Conservation (phyloP, 352 stramenopile species). For the Lagenidium giganteum region DNA sequence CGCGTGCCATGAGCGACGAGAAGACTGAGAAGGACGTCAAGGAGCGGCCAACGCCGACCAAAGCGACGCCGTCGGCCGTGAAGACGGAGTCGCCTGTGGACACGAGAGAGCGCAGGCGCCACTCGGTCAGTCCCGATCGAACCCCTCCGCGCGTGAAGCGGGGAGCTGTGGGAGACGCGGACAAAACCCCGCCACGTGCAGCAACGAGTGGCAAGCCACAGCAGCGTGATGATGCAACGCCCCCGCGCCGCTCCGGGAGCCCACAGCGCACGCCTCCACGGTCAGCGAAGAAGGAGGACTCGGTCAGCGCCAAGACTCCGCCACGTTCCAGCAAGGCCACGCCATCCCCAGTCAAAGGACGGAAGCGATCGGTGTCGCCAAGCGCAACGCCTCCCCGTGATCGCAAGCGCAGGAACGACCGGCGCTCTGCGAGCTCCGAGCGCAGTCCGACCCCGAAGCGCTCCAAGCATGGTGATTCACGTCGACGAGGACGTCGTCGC, state of each 20-base stretch:
- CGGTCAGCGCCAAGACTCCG: background rate
- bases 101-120: background rate
- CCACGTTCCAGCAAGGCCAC: too few species aligned
- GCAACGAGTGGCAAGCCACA: background rate
- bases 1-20: constrained; percentile 4
- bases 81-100: too few species aligned
- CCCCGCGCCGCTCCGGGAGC: constrained; percentile 3
- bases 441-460: constrained; percentile 1
- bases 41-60: background rate
- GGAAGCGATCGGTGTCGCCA: background rate
- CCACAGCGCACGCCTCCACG: constrained; percentile 1
- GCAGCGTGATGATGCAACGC: constrained; percentile 2
- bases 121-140: constrained; percentile 1
- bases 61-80: background rate
- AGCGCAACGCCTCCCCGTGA: constrained; percentile 4
- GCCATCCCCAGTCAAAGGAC: constrained; percentile 1
- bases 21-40: background rate
- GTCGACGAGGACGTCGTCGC: background rate
- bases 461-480: background rate
- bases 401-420: constrained; percentile 1
- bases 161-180: background rate
- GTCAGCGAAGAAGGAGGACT: constrained; percentile 1
- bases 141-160: constrained; percentile 8
- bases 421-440: background rate
- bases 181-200: background rate